phyloP scores from a whole-genome alignment of 306 rosid species.

The Benincasa hispida region DNA sequence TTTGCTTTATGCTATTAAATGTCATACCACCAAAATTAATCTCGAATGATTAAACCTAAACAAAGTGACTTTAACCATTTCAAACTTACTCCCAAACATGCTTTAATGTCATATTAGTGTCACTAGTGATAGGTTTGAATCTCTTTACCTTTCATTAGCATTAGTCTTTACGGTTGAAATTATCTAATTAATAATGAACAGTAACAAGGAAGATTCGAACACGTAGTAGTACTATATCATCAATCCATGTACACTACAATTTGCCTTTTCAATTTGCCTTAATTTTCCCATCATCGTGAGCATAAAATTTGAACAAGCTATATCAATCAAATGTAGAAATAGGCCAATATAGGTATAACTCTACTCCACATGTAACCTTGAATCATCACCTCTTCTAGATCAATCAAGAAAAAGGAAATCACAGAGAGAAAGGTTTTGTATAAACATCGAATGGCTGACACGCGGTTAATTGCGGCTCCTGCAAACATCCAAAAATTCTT shows the following conservation, averaged over 20 bases:
- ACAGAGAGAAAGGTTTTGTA: conserved; percentile 58
- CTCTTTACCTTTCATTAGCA: too few relatives aligned
- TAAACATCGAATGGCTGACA: conserved; percentile 70
- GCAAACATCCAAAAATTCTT: conserved; percentile 17
- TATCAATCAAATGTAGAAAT: background rate
- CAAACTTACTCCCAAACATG: too few relatives aligned
- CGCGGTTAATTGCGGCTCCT: conserved; percentile 91
- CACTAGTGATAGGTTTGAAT: too few relatives aligned
- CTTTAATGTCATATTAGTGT: too few relatives aligned
- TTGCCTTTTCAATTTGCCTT: background rate
- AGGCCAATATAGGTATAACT: background rate
- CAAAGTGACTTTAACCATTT: too few relatives aligned
- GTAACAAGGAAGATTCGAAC: too few relatives aligned
- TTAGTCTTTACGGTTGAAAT: too few relatives aligned
- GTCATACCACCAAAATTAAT: too few relatives aligned
- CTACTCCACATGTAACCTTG: background rate
- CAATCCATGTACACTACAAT: background rate
- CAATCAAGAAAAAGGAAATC: conserved; percentile 13
- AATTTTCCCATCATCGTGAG: background rate
- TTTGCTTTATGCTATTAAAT: too few relatives aligned
- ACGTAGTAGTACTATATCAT: background rate
- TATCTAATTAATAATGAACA: too few relatives aligned
- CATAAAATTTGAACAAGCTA: background rate
- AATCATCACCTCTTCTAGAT: background rate
- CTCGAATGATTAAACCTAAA: too few relatives aligned